Base-by-base conservation (phyloP, 108 stramenopile species). In the Discostella stelligeroides region DNA sequence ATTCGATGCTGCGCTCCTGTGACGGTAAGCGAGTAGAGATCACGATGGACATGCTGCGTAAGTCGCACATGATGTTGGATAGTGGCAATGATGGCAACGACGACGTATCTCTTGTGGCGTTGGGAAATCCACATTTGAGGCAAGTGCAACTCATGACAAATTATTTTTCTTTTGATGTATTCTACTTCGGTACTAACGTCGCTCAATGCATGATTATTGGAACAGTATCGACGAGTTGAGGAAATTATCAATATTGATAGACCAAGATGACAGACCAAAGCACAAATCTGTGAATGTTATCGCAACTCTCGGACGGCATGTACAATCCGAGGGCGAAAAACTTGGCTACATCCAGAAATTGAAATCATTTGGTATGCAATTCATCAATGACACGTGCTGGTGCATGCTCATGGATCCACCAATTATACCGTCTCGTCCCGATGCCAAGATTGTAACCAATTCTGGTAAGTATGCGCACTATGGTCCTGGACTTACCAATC, bases 331-430 rank as follows among this genome's bases (percentile, higher is more conserved):
- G 18, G 81, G 55, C 11, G 45, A 69, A 21, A 55, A 75, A 18
- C 17, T 45, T 7, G 70, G 67, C 15, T 79, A 70, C 42, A 76
- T 82, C 1, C 63, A 75, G 68, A 61, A 27, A 7, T 38, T 95
- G 47, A 63, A 80, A 66, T 59, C 72, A 13, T 89, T 85, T 58
- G 93, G 93, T 10, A 72, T 92, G 0, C 60, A 71, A 53, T 84
- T 92, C 63, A 79, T 95, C n/a, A 82, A 83, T 64, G 93, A 95
- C 65, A 95, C 93, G 2, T 95, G 93, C 59, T 95, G 93, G 93
- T 95, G 93, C 58, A 95, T 95, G 93, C 79, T 95, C 12, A 54
- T 90, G 55, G 82, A 95, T 47, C 84, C 88, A 18, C 92, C 92
- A 0, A 83, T 94, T 61, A 88, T 93, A 21, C 92, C 92, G 11